Evolutionary conservation across 257 asterid genomes (phyloP), one percentile per base, ranked within the genome.

Genomic region (Nicotiana tabacum): DNA sequence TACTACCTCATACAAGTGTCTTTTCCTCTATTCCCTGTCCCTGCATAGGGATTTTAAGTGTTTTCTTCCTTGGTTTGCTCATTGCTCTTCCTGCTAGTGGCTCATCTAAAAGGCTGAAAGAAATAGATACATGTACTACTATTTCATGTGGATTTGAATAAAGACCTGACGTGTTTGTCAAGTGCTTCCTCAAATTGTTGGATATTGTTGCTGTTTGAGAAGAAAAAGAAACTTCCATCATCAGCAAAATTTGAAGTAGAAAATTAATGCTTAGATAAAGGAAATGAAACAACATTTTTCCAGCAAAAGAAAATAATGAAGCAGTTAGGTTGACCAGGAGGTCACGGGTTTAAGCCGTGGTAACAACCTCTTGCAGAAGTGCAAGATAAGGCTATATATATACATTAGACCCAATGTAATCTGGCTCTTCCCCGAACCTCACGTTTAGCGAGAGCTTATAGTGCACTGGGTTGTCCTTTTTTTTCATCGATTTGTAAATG

Each of bases 131-230:
- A 24, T 1, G 39, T 48, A 51, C 39, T 16, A 74, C 98, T 1
- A 83, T 85, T 80, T 93, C 88, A 68, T 92, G 98, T 9, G 94
- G 93, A 81, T 83, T 88, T 11, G 93, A 87, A 2, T 80, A 16
- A 17, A 43, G 17, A 30, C 67, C 17, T 15, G 92, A 76, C 67
- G 84, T 81, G 83, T 92, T 90, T 80, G 94, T 88, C 78, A 90
- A 21, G 4, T 86, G 74, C 35, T 82, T 85, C 3, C 89, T 91
- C 84, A 60, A 51, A 87, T 92, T 89, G 87, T 85, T 85, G 0
- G 86, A 85, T 39, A 81, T 77, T 72, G 95, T 88, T n/a, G 97
- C 98, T 93, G 89, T 82, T 81, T 21, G 11, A 66, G 58, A 4
- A 2, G 33, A 17, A 11, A 80, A 48, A 65, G 4, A 27, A 55